These are phyloP conservation scores for Chytriomyces confervae DNA, from an alignment of 192 early-diverging fungal species.

Conservation along the genomic window DNA sequence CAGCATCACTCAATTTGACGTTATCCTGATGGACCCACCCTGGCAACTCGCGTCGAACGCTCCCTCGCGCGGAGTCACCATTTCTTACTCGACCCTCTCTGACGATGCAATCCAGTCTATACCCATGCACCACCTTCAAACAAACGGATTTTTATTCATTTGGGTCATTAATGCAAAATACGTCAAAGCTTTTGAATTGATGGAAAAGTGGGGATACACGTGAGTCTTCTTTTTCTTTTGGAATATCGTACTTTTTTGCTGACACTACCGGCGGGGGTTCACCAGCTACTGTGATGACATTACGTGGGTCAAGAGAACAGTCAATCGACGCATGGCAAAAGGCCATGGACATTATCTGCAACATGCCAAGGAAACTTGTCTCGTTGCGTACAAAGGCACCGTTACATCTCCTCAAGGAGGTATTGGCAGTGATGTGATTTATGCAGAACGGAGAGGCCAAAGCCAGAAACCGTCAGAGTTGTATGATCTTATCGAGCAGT, in stretches of 20 bases:
- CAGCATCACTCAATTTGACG: conserved; percentile 86
- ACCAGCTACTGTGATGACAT: conserved; percentile 88
- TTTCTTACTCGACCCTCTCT: conserved; percentile 94
- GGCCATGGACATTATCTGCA: conserved; percentile 97
- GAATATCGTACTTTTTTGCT: background rate
- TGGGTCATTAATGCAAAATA: conserved; percentile 99
- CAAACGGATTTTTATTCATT: conserved; percentile 92
- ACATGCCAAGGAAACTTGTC: conserved; percentile 96
- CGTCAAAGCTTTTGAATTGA: conserved; percentile 89
- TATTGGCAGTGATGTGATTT: conserved; percentile 85
- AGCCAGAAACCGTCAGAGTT: conserved; percentile 96
- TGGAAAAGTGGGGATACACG: conserved; percentile 96
- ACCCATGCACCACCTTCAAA: conserved; percentile 84
- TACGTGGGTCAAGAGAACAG: conserved; percentile 96
- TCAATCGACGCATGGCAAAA: conserved; percentile 95
- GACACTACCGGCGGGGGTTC: background rate
- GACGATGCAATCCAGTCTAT: conserved; percentile 92
- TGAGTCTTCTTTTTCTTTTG: conserved; percentile 20
- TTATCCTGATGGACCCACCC: conserved; percentile 93
- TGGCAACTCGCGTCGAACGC: conserved; percentile 96
- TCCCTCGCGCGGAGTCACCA: conserved; percentile 91
- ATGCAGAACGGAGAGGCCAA: conserved; percentile 90
- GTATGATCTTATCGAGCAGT: conserved; percentile 93
- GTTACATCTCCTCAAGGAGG: conserved; percentile 39
- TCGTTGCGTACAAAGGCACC: conserved; percentile 87